Base-by-base conservation (phyloP, 495 filamentous ascomycete species). In the Apiosordaria backusii region DNA sequence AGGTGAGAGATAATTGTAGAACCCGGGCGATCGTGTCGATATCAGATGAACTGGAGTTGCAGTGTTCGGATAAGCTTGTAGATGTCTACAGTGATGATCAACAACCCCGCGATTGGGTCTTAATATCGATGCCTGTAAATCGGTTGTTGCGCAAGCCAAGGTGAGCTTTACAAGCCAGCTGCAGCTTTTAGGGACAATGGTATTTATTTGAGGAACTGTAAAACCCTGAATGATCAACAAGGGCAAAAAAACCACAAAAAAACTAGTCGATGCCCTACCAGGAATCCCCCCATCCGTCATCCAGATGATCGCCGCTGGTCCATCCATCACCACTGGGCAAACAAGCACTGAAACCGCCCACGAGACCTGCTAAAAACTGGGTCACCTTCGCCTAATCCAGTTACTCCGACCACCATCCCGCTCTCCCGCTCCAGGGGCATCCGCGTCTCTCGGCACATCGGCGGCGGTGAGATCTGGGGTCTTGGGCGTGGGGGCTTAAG, bases 301-400 rank as follows among this genome's bases (percentile, higher is more conserved):
- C 19, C 9, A 45, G 35, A 13, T 45, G 35, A 55, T 23, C 16
- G n/a, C n/a, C n/a, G n/a, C n/a, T n/a, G n/a, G n/a, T n/a, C n/a
- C n/a, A n/a, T n/a, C n/a, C n/a, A 53, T 18, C 52, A 19, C 52
- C n/a, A 22, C n/a, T 21, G n/a, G n/a, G 35, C 18, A 10, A 65
- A 13, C n/a, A 61, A 24, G 15, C 9, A 61, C 52, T 60, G 10
- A 55, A 25, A 3, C 3, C 60, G 66, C 6, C 35, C 66, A 67
- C 66, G 50, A 27, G 66, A 67, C 66, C 62, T 64, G 61, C 57
- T 64, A 45, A 64, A 64, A 67, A 64, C 25, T 35, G 40, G 61
- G 62, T 1, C 50, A 19, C 50, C 18, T 4, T 15, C 5, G 35
- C 60, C 54, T 24, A 60, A 60, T 59, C 29, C 45, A 29, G 65